phyloP scores from a whole-genome alignment of 2,329 filamentous ascomycete genomes.

The Cordyceps militaris region DNA sequence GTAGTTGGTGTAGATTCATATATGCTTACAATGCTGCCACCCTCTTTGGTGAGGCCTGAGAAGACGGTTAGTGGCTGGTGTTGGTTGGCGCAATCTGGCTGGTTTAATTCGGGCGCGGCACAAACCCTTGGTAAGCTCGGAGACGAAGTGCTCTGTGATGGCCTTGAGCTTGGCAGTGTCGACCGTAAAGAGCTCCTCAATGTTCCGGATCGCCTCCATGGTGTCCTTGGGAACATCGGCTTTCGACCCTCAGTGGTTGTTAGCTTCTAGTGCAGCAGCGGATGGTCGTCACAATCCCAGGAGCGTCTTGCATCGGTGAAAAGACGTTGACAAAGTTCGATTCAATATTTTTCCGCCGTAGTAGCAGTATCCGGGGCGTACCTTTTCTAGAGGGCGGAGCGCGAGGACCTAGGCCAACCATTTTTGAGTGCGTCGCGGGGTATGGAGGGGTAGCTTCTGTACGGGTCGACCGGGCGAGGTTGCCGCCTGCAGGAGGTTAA shows the following conservation, averaged over 20 bases:
- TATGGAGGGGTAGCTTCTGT: conserved; percentile 14
- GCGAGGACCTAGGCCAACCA: conserved; percentile 15
- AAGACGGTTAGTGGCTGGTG: background rate
- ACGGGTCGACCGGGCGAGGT: background rate
- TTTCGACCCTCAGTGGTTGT: conserved; percentile 62
- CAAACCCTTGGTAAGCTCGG: conserved; percentile 77
- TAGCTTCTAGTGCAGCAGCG: background rate
- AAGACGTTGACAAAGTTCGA: background rate
- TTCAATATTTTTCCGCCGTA: background rate
- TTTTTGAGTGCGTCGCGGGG: conserved; percentile 13
- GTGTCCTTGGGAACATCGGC: conserved; percentile 84
- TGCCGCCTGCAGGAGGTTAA: background rate
- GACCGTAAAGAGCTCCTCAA: conserved; percentile 81
- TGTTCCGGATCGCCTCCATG: conserved; percentile 66
- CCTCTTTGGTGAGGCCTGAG: conserved; percentile 72
- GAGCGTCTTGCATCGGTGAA: background rate
- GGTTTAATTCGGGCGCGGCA: background rate
- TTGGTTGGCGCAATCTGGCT: background rate
- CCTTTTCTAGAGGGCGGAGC: conserved; percentile 14
- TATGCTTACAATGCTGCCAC: conserved; percentile 78
- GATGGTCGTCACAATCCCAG: background rate
- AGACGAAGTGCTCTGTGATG: conserved; percentile 83
- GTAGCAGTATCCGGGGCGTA: background rate
- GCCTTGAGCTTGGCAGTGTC: conserved; percentile 74
- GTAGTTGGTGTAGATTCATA: background rate